These are phyloP conservation scores for Xylariaceae sp. DNA, from an alignment of 2,329 filamentous ascomycete species.

Conservation along the genomic window DNA sequence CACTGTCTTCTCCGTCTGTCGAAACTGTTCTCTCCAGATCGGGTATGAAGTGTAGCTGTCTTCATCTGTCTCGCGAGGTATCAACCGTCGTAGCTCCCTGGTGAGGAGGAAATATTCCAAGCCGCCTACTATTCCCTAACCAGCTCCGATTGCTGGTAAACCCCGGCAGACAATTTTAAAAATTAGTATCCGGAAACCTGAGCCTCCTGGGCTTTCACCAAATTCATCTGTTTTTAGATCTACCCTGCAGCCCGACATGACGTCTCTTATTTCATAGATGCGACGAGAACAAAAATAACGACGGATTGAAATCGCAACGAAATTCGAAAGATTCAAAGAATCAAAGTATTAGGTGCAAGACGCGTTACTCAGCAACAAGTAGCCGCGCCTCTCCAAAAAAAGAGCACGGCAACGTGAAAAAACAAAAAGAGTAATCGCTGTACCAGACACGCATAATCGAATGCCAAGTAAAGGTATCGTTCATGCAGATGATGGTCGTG, in stretches of 20 bases:
- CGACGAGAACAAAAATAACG: conserved; percentile 18
- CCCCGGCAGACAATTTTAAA: conserved; percentile 24
- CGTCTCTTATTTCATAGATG: conserved; percentile 28
- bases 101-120: conserved; percentile 15
- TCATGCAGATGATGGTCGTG: conserved; percentile 54
- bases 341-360: conserved; percentile 20
- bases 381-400: not conserved
- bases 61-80: conserved; percentile 26
- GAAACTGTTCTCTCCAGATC: conserved; percentile 9
- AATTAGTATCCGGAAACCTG: conserved; percentile 30
- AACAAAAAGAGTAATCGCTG: conserved; percentile 43
- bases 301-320: conserved; percentile 15
- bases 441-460: conserved; percentile 58
- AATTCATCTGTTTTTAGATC: conserved; percentile 29
- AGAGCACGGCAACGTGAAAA: not conserved
- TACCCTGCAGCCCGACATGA: conserved; percentile 25
- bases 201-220: conserved; percentile 35
- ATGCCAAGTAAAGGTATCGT: conserved; percentile 47
- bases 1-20: conserved; percentile 7
- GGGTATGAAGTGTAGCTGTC: conserved; percentile 13
- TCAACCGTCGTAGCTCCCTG: conserved; percentile 26
- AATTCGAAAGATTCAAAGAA: conserved; percentile 18
- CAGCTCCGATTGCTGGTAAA: conserved; percentile 23
- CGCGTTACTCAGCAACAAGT: not conserved
- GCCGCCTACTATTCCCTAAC: conserved; percentile 17